Evolutionary conservation across 371 early-diverging fungal species (phyloP).

Genomic region (Apophysomyces trapeziformis): DNA sequence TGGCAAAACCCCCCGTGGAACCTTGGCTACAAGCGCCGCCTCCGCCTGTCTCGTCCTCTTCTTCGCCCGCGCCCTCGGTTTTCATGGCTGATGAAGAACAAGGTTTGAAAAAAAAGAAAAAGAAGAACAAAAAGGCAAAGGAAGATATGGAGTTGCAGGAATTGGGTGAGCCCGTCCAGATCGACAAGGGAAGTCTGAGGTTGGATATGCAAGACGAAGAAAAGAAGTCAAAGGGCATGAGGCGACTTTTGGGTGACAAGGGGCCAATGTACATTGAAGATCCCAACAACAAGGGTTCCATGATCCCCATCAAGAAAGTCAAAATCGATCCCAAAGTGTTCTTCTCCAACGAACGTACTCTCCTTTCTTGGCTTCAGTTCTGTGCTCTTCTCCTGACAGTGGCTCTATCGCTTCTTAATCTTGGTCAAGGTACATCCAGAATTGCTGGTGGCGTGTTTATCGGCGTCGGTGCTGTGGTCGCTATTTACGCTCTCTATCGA

Average conservation of each 20-base stretch:
- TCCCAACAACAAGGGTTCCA: conserved; percentile 9
- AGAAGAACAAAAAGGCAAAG: conserved; percentile 8
- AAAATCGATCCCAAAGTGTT: conserved; percentile 99
- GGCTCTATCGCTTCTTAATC: conserved; percentile 85
- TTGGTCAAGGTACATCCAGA: conserved; percentile 77
- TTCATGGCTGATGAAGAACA: conserved; percentile 16
- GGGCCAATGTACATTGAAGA: background rate
- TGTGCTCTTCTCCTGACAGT: conserved; percentile 76
- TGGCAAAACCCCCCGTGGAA: background rate
- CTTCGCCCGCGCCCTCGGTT: conserved; percentile 5
- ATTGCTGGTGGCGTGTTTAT: conserved; percentile 83
- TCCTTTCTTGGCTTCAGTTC: conserved; percentile 91
- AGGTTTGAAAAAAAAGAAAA: conserved; percentile 12
- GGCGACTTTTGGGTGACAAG: conserved; percentile 1
- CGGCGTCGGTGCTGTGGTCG: conserved; percentile 70
- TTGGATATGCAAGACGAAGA: conserved; percentile 14
- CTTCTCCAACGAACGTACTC: conserved; percentile 99
- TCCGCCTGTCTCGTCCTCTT: background rate
- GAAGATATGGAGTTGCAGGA: conserved; percentile 7
- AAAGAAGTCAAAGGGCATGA: conserved; percentile 12
- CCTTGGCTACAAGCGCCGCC: background rate
- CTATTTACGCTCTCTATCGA: conserved; percentile 84
- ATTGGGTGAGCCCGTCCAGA: conserved; percentile 17
- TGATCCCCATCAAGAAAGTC: conserved; percentile 69
- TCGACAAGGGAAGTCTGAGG: conserved; percentile 16